Percentiles rank a stretch among this genome's conserved stretches.
Conservation (phyloP, 306 rosid genomes). For the Rubus parviflorus region DNA sequence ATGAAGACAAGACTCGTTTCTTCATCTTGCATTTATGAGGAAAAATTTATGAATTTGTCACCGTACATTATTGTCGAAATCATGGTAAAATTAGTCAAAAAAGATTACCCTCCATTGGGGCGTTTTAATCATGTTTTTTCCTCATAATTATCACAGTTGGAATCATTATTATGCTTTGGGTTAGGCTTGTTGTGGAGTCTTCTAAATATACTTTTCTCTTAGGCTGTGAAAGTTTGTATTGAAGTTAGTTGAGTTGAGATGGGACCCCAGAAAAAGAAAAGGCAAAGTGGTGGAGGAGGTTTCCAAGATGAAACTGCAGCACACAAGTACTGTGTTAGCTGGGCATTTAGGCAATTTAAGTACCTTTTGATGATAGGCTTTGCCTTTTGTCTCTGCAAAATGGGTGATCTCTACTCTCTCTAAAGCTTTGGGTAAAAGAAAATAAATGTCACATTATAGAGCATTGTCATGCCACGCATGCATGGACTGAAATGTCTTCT, state of each 20-base stretch:
- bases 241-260: slow-evolving; percentile 29
- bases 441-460: neutral
- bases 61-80: neutral
- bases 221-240: slow-evolving; percentile 21
- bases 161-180: slow-evolving; percentile 29
- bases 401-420: slow-evolving; percentile 2
- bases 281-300: slow-evolving; percentile 24
- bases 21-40: neutral
- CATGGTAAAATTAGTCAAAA: neutral
- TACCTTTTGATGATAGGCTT: slow-evolving; percentile 6
- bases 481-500: slow-evolving; percentile 10
- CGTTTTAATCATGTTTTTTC: neutral
- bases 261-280: slow-evolving; percentile 15
- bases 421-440: slow-evolving; percentile 1
- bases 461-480: slow-evolving; percentile 12
- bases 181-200: slow-evolving; percentile 6
- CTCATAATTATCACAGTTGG: slow-evolving; percentile 2
- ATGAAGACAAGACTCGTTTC: neutral
- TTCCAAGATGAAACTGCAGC: slow-evolving; percentile 24
- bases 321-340: neutral
- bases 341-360: neutral
- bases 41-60: too few relatives aligned
- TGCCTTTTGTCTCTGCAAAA: slow-evolving; percentile 21
- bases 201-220: neutral
- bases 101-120: slow-evolving; percentile 6